Conservation (phyloP, 805 yeast species). For the Saturnispora galanensis region DNA sequence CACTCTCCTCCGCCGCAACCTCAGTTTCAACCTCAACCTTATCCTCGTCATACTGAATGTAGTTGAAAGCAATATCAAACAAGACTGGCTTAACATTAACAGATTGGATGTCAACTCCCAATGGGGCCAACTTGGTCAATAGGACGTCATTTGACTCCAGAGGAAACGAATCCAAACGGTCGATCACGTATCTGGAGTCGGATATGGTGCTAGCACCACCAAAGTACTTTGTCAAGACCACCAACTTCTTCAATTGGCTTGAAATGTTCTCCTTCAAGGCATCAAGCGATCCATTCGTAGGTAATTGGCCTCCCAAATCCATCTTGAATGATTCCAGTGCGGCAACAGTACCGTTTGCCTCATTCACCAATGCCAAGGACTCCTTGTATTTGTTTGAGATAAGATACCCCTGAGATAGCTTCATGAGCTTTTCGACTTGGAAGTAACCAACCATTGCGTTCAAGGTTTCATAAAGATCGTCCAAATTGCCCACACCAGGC, state of each 20-base stretch:
- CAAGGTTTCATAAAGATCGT: slow-evolving; percentile 48
- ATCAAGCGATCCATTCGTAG: slow-evolving; percentile 28
- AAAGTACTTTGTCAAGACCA: slow-evolving; percentile 40
- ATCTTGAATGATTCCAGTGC: slow-evolving; percentile 5
- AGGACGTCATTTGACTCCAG: slow-evolving; percentile 21
- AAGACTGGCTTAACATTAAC: slow-evolving; percentile 79
- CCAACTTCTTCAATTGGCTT: slow-evolving; percentile 24
- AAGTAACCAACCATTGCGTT: slow-evolving; percentile 40
- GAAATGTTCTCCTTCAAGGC: slow-evolving; percentile 18
- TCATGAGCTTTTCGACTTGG: slow-evolving; percentile 32
- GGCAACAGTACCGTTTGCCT: slow-evolving; percentile 17
- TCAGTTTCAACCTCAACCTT: slow-evolving; percentile 3
- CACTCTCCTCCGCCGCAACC: slow-evolving; percentile 16
- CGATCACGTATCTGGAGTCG: slow-evolving; percentile 17
- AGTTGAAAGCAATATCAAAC: slow-evolving; percentile 85
- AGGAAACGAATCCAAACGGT: slow-evolving; percentile 23
- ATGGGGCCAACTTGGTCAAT: slow-evolving; percentile 24
- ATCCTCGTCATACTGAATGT: slow-evolving; percentile 45
- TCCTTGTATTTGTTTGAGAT: slow-evolving; percentile 33
- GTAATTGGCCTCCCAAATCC: slow-evolving; percentile 29
- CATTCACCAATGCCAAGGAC: slow-evolving; percentile 36
- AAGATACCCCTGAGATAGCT: slow-evolving; percentile 38
- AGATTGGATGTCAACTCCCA: slow-evolving; percentile 38
- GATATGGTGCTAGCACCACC: slow-evolving; percentile 11
- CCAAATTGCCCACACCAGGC: slow-evolving; percentile 90